These are phyloP conservation scores for Globisporangium sylvaticum DNA, from an alignment of 352 stramenopile genomes.

Conservation along the genomic window DNA sequence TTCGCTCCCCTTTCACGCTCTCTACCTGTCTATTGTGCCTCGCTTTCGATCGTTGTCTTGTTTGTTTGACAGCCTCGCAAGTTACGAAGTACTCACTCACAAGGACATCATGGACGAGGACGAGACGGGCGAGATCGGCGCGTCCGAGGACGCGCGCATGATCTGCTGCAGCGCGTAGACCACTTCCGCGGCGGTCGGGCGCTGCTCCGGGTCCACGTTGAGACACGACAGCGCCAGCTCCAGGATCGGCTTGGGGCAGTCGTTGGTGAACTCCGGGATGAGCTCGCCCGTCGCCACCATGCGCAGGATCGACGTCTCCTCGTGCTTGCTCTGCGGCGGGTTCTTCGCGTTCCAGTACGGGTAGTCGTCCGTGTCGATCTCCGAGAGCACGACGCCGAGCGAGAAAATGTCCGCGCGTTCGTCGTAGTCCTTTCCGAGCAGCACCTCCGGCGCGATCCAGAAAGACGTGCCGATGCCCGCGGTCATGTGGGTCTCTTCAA, in stretches of 20 bases:
- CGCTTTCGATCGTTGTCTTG: neutral
- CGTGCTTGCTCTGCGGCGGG: slow-evolving; percentile 36
- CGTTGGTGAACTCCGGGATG: slow-evolving; percentile 48
- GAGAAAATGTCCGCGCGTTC: slow-evolving; percentile 58
- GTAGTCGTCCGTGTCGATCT: slow-evolving; percentile 60
- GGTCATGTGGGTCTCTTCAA: slow-evolving; percentile 67
- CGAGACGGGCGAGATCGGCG: slow-evolving; percentile 17
- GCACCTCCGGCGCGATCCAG: slow-evolving; percentile 68
- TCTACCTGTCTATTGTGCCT: neutral
- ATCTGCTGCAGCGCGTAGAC: slow-evolving; percentile 60
- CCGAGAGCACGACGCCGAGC: slow-evolving; percentile 42
- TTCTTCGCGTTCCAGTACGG: slow-evolving; percentile 63
- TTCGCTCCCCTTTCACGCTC: neutral
- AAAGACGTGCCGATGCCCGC: slow-evolving; percentile 62
- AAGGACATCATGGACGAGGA: slow-evolving; percentile 20
- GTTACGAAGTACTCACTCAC: slow-evolving; percentile 3
- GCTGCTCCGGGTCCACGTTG: slow-evolving; percentile 47
- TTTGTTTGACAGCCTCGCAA: neutral
- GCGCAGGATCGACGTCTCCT: slow-evolving; percentile 55
- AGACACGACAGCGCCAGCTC: slow-evolving; percentile 49
- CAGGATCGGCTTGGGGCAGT: slow-evolving; percentile 40
- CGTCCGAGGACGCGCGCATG: slow-evolving; percentile 16
- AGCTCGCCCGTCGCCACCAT: slow-evolving; percentile 59
- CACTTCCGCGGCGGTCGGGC: slow-evolving; percentile 52
- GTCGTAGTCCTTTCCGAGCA: slow-evolving; percentile 53